Evolutionary conservation across 306 rosid genomes (phyloP).

Genomic region (Rubus parviflorus): DNA sequence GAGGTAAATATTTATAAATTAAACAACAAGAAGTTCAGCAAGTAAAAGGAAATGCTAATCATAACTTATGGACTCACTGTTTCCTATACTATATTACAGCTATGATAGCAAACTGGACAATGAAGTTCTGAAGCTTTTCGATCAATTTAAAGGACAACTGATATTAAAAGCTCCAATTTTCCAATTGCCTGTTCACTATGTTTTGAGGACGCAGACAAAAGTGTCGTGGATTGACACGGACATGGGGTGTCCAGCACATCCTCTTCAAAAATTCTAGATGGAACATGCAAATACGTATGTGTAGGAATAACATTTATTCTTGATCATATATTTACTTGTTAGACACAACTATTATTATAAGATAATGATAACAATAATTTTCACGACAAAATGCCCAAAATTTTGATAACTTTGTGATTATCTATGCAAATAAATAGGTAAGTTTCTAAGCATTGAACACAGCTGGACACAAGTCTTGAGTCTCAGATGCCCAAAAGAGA

Average conservation of each 20-base stretch:
- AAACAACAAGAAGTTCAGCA: constrained; percentile 7
- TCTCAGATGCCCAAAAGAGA: neutral
- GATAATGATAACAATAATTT: no score
- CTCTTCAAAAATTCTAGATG: no score
- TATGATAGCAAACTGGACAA: neutral
- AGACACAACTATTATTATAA: no score
- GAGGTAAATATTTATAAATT: constrained; percentile 8
- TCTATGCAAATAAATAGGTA: neutral
- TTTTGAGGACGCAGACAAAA: neutral
- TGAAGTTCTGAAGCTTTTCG: neutral
- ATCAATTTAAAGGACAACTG: neutral
- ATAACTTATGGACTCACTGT: neutral
- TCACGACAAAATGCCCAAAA: no score
- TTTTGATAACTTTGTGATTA: neutral
- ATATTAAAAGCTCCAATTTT: constrained; percentile 1
- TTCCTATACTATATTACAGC: neutral
- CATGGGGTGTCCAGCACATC: neutral
- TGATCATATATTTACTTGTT: no score
- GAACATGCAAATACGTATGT: no score
- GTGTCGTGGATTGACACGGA: neutral
- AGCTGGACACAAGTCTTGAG: neutral
- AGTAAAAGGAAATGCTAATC: neutral
- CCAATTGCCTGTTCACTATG: neutral
- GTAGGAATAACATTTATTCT: no score
- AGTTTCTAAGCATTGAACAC: neutral